Evolutionary conservation across 495 filamentous ascomycete genomes (phyloP).

Genomic region (Xylaria nigripes): DNA sequence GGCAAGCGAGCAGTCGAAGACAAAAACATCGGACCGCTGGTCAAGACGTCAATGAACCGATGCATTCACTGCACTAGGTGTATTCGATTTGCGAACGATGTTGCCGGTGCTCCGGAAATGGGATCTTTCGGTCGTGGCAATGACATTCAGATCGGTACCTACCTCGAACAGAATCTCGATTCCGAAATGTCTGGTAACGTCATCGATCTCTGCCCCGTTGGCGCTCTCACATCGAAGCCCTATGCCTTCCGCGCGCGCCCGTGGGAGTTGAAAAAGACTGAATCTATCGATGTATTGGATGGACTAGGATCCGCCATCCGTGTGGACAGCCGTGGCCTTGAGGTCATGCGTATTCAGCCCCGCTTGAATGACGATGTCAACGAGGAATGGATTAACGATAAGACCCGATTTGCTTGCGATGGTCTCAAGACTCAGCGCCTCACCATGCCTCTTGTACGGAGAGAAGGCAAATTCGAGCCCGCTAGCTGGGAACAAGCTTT

Average conservation of each 20-base stretch:
- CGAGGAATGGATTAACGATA: slow-evolving; percentile 99
- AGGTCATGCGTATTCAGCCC: slow-evolving; percentile 90
- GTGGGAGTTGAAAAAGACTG: slow-evolving; percentile 89
- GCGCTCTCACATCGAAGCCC: slow-evolving; percentile 91
- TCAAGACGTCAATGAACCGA: slow-evolving; percentile 99
- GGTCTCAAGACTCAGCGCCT: slow-evolving; percentile 92
- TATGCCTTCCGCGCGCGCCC: slow-evolving; percentile 95
- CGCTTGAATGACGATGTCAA: slow-evolving; percentile 95
- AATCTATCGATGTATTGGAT: slow-evolving; percentile 91
- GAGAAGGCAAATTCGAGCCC: slow-evolving; percentile 79
- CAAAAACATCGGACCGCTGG: slow-evolving; percentile 96
- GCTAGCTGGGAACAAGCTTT: slow-evolving; percentile 92
- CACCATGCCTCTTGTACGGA: slow-evolving; percentile 83
- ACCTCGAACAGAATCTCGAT: slow-evolving; percentile 84
- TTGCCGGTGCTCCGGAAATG: slow-evolving; percentile 90
- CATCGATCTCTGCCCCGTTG: slow-evolving; percentile 96
- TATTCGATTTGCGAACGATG: slow-evolving; percentile 93
- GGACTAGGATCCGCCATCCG: slow-evolving; percentile 90
- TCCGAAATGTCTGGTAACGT: slow-evolving; percentile 94
- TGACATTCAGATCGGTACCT: slow-evolving; percentile 95
- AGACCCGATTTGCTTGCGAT: slow-evolving; percentile 93
- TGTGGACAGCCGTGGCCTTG: slow-evolving; percentile 84
- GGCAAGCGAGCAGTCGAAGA: slow-evolving; percentile 98
- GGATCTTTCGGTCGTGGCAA: slow-evolving; percentile 92
- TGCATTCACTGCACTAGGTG: slow-evolving; percentile 99